Conservation (phyloP, 495 filamentous ascomycete species). For the Ramalina peruviana region DNA sequence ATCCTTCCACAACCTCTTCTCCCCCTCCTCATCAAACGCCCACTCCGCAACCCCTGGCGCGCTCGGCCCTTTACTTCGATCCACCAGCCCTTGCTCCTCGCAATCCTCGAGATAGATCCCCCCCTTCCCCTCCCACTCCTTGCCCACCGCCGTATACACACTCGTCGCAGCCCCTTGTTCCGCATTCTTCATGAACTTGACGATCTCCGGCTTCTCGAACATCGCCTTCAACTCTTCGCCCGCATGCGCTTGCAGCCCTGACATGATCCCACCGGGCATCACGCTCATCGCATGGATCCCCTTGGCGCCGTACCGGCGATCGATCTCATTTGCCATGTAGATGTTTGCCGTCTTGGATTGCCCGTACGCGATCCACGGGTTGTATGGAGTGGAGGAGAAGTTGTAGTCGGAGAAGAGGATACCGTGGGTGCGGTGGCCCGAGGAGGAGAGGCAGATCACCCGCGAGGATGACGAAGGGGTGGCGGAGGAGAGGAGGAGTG, state of each 20-base stretch:
- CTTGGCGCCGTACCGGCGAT: slow-evolving; percentile 22
- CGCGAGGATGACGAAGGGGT: slow-evolving; percentile 28
- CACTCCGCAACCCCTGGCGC: slow-evolving; percentile 13
- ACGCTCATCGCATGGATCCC: slow-evolving; percentile 27
- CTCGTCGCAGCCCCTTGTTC: slow-evolving; percentile 29
- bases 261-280: slow-evolving; percentile 27
- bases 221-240: slow-evolving; percentile 11
- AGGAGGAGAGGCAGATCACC: slow-evolving; percentile 28
- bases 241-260: slow-evolving; percentile 13
- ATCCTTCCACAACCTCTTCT: slow-evolving; percentile 24
- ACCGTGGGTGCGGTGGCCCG: slow-evolving; percentile 21
- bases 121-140: slow-evolving; percentile 25
- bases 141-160: slow-evolving; percentile 26
- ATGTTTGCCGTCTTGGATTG: slow-evolving; percentile 29
- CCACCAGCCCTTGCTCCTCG: slow-evolving; percentile 13
- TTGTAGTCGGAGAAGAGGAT: slow-evolving; percentile 22
- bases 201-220: slow-evolving; percentile 9
- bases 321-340: slow-evolving; percentile 30
- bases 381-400: slow-evolving; percentile 25
- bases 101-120: slow-evolving; percentile 28
- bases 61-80: neutral
- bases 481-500: slow-evolving; percentile 24
- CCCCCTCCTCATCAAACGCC: slow-evolving; percentile 24
- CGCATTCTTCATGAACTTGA: slow-evolving; percentile 20
- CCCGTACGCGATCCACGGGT: slow-evolving; percentile 24